These are phyloP conservation scores for Teratosphaeria pseudoeucalypti DNA, from an alignment of 2,329 filamentous ascomycete genomes.

Conservation along the genomic window DNA sequence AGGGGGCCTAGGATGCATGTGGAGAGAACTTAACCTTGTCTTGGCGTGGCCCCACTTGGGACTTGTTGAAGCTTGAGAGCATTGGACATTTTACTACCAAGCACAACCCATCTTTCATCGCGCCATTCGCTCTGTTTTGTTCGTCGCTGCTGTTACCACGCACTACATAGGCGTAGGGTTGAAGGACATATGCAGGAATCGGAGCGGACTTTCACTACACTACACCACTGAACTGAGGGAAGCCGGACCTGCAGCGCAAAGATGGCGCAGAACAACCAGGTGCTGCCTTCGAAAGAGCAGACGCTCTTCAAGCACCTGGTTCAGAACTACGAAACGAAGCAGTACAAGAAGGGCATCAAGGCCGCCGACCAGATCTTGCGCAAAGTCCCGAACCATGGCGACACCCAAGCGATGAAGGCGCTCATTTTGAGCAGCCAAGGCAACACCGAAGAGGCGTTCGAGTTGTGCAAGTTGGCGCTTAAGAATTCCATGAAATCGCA, in stretches of 20 bases:
- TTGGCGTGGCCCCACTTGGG: background rate
- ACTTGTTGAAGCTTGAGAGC: background rate
- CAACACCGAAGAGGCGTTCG: conserved; percentile 88
- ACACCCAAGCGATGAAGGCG: conserved; percentile 98
- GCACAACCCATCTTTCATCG: background rate
- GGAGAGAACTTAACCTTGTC: background rate
- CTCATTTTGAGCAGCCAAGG: conserved; percentile 89
- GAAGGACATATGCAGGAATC: background rate
- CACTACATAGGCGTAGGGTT: background rate
- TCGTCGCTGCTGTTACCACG: background rate
- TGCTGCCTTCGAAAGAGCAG: conserved; percentile 75
- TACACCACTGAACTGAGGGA: background rate
- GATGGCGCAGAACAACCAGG: conserved; percentile 8
- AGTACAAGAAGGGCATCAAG: conserved; percentile 94
- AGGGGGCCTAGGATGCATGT: too few relatives aligned
- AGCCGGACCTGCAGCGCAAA: background rate
- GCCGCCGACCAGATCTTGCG: conserved; percentile 91
- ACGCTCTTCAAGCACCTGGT: conserved; percentile 92
- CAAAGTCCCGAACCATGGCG: conserved; percentile 91
- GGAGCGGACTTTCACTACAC: background rate
- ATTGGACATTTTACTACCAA: background rate
- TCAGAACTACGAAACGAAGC: conserved; percentile 94
- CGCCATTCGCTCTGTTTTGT: background rate
- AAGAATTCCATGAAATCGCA: conserved; percentile 98
- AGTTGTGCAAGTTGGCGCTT: conserved; percentile 81